phyloP scores from a whole-genome alignment of 345 rosid genomes.

The Raphanus sativus region DNA sequence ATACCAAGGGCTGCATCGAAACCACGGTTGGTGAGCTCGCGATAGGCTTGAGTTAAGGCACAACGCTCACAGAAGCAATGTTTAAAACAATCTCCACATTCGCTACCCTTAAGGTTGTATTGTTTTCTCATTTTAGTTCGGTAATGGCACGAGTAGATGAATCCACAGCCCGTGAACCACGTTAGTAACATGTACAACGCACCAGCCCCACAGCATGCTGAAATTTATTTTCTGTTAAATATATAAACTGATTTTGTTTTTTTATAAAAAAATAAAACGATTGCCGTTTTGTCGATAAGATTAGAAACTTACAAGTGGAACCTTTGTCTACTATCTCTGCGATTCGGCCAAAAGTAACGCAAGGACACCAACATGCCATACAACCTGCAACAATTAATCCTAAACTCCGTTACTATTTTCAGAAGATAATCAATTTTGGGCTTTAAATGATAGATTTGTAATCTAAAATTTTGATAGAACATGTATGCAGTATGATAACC shows the following conservation, averaged over 20 bases:
- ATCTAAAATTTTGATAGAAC: neutral
- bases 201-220: constrained; percentile 62
- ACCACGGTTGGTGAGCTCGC: no score
- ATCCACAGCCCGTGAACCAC: constrained; percentile 47
- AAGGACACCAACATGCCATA: constrained; percentile 69
- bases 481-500: neutral
- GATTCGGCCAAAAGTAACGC: constrained; percentile 61
- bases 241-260: neutral
- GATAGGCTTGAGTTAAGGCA: no score
- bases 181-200: constrained; percentile 39
- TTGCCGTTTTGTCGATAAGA: neutral
- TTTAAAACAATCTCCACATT: constrained; percentile 16
- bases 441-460: neutral
- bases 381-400: constrained; percentile 43
- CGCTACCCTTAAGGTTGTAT: constrained; percentile 36
- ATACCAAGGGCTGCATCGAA: no score
- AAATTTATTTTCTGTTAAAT: neutral
- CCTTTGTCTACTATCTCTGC: constrained; percentile 73
- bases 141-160: constrained; percentile 54
- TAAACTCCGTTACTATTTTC: neutral
- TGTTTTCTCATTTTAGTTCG: constrained; percentile 66
- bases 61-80: no score
- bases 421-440: neutral
- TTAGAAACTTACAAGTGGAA: constrained; percentile 42
- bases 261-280: neutral